Percentiles rank a stretch among this genome's conserved stretches.
Conservation (phyloP, 805 yeast species). For the Starmerella sp. region DNA sequence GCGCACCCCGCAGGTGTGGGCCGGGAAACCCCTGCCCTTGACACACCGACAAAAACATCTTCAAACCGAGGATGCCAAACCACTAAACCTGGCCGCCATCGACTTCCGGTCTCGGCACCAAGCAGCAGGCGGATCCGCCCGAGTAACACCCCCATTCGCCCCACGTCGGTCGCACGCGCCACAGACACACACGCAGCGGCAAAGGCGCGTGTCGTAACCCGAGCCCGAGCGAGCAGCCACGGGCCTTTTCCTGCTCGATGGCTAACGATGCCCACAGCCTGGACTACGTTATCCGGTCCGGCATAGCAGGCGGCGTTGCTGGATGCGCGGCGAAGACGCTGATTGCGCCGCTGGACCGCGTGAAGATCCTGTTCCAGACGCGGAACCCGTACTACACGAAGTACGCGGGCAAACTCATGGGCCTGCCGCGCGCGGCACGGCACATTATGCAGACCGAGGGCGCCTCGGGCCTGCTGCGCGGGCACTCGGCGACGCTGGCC, state of each 20-base stretch:
- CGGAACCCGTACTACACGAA: conserved; percentile 77
- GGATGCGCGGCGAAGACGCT: conserved; percentile 94
- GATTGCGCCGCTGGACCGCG: conserved; percentile 90
- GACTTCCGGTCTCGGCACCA: background rate
- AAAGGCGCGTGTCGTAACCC: background rate
- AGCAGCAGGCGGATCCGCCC: background rate
- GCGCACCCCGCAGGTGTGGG: background rate
- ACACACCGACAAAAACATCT: background rate
- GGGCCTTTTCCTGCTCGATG: background rate
- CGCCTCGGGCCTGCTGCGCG: conserved; percentile 72
- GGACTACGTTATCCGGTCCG: conserved; percentile 73
- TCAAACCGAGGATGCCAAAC: background rate
- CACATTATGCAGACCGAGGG: conserved; percentile 65
- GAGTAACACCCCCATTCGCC: too few relatives aligned
- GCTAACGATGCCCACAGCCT: conserved; percentile 49
- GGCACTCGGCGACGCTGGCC: conserved; percentile 85
- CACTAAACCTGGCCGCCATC: background rate
- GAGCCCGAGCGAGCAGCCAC: background rate
- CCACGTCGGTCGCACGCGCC: too few relatives aligned
- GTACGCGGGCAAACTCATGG: conserved; percentile 68
- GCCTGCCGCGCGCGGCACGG: conserved; percentile 60
- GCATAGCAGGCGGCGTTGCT: conserved; percentile 88
- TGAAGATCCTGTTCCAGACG: conserved; percentile 90
- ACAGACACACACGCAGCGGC: too few relatives aligned
- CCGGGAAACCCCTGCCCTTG: background rate